Base-by-base conservation (phyloP, 2,329 filamentous ascomycete species). In the Hypoxylon sp. region DNA sequence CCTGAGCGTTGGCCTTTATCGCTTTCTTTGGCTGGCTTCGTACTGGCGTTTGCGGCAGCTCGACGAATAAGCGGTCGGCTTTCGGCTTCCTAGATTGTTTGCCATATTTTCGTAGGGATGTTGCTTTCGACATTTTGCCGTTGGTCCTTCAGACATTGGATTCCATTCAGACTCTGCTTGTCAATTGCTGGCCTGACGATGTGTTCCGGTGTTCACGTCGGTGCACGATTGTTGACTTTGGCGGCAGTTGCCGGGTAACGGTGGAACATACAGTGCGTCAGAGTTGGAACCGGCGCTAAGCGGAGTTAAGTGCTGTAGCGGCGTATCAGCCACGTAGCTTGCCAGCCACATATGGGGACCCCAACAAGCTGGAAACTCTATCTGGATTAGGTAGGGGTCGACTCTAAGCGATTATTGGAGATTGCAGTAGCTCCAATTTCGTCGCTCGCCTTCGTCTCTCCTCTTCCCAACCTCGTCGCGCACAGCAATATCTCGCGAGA, bases 31-130 rank as follows among this genome's bases (percentile, higher is more conserved):
- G 66, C 56, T 60, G 52, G 19, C 29, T 55, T 47, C 83, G 82
- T 55, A 82, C 67, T 2, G 86, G 86, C 48, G 83, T 87, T 63
- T 82, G 82, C 0, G 86, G 85, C 7, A 88, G 76, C 71, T 87
- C 84, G 19, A 82, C 82, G 69, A 88, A 87, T 48, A 86, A 77
- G 21, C 84, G 80, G 46, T 85, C 81, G 17, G 82, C 79, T 65
- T 81, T 85, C 27, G 83, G 79, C 48, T 83, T 82, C 65, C 80
- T 85, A 31, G 80, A 79, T 48, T 80, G 79, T 66, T 84, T 87
- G 64, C 86, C 87, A 78, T 88, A 88, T 63, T 82, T 85, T 2
- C 84, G 83, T 8, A 80, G 72, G 17, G 80, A 75, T 2, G 79
- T 77, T 54, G 80, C 79, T 62, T 82, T 81, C 37, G 83, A 78